Conservation (phyloP, 2,329 filamentous ascomycete genomes). For the Aspergillus sp. region DNA sequence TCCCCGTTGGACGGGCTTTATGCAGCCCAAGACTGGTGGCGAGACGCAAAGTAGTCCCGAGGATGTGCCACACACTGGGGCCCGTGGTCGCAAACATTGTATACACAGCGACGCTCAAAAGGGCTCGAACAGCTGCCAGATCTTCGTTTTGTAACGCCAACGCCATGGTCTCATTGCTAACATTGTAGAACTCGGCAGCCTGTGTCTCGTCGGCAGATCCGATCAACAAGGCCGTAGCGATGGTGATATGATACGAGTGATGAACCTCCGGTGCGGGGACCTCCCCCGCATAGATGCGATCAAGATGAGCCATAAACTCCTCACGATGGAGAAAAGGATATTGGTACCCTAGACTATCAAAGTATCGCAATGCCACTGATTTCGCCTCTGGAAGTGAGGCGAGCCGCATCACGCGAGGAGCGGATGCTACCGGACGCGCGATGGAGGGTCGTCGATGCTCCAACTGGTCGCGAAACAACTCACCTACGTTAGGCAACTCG, state of each 20-base stretch:
- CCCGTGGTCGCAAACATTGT: conserved; percentile 42
- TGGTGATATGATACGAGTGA: conserved; percentile 41
- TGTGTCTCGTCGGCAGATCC: conserved; percentile 34
- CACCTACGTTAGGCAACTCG: conserved; percentile 42
- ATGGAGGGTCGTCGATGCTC: conserved; percentile 40
- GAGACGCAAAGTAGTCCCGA: conserved; percentile 41
- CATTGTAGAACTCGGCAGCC: conserved; percentile 39
- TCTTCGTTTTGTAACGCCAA: conserved; percentile 43
- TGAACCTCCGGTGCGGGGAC: conserved; percentile 37
- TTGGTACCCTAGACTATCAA: conserved; percentile 43
- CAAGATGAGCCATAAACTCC: conserved; percentile 38
- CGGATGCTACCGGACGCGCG: conserved; percentile 32
- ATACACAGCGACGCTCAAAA: conserved; percentile 41
- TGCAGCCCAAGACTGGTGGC: conserved; percentile 43
- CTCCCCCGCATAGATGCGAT: conserved; percentile 39
- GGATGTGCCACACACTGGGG: conserved; percentile 44
- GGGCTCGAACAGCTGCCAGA: conserved; percentile 37
- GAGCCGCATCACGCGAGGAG: conserved; percentile 37
- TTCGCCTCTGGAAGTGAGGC: conserved; percentile 41
- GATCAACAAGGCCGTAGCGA: conserved; percentile 40
- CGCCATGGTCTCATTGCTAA: conserved; percentile 38
- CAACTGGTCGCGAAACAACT: conserved; percentile 43
- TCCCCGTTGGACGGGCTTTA: conserved; percentile 32
- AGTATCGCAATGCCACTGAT: conserved; percentile 36
- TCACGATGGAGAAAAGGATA: conserved; percentile 41